Conservation (phyloP, 2,329 filamentous ascomycete species). For the Apiospora malaysiana region DNA sequence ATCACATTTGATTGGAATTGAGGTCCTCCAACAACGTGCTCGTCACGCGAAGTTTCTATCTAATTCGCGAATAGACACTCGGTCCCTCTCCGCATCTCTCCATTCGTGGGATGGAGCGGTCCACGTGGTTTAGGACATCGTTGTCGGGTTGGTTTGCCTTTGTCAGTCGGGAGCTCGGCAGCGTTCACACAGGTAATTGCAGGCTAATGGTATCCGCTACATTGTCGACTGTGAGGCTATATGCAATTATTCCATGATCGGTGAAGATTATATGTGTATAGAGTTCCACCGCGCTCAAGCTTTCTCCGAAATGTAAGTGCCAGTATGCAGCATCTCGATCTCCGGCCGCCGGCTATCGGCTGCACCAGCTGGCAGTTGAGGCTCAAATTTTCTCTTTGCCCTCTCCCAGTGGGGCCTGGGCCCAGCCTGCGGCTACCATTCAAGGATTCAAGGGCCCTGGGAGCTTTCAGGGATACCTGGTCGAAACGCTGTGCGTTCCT, state of each 20-base stretch:
- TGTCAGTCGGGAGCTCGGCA: neutral
- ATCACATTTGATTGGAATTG: too few relatives aligned
- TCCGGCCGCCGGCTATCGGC: slow-evolving; percentile 1
- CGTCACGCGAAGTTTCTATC: neutral
- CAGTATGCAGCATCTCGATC: neutral
- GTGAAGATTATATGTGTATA: neutral
- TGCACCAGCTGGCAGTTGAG: neutral
- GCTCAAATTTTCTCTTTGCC: slow-evolving; percentile 15
- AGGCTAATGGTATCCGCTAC: neutral
- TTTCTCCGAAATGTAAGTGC: neutral
- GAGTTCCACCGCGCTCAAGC: neutral
- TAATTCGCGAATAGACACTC: neutral
- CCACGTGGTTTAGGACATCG: neutral
- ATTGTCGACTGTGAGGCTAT: neutral
- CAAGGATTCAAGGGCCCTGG: neutral
- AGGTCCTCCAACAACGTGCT: neutral
- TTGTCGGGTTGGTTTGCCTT: neutral
- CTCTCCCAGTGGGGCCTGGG: neutral
- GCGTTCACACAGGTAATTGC: neutral
- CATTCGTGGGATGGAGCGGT: neutral
- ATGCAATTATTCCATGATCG: neutral
- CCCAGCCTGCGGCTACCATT: neutral
- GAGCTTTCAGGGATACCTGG: slow-evolving; percentile 7
- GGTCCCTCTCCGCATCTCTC: neutral
- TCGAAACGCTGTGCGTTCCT: slow-evolving; percentile 14